Evolutionary conservation across 371 early-diverging fungal genomes (phyloP), one percentile per base, ranked within the genome.

Genomic region (Umbelopsis sp.): DNA sequence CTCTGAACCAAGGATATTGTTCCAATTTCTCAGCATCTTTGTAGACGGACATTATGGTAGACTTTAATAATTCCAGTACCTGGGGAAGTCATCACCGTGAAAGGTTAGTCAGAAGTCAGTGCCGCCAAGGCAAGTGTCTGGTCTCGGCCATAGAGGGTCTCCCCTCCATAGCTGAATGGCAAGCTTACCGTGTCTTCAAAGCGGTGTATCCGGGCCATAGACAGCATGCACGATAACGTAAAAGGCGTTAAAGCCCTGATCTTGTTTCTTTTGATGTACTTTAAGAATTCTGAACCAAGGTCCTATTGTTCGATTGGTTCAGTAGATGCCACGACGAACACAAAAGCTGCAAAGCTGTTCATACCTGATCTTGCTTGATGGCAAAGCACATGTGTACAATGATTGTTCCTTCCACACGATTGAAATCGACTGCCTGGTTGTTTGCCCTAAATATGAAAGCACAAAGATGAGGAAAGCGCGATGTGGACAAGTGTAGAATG

Each of bases 371-470:
- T 71, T 88, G 88, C 29, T 86, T 87, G 24, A 88, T 79, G 16
- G 88, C 88, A 70, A 86, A 89, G 32, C 83, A 77, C 32, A 89
- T 74, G 64, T 89, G 88, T 25, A 89, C 74, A 72, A 89, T 84
- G 8, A 84, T 84, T 7, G 86, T 88, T 32, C 88, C 87, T 75
- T 88, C 85, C 66, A 86, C 81, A 3, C 77, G 67, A 37, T 50
- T 52, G 63, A 44, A 44, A n/a, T 73, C 66, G 16, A 52, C 41
- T 22, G 14, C 48, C 16, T 12, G 25, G 11, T 45, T 71, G 11
- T 57, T 32, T 18, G 5, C 18, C n/a, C 48, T 48, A 4, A 48
- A n/a, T 16, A 48, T 0, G 48, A 16, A 6, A 25, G 50, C 11
- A 29, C 3, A 29, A 18, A 57, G 22, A 53, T 41, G 16, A 11